Evolutionary conservation across 306 rosid species (phyloP).

Genomic region (Lablab purpureus): DNA sequence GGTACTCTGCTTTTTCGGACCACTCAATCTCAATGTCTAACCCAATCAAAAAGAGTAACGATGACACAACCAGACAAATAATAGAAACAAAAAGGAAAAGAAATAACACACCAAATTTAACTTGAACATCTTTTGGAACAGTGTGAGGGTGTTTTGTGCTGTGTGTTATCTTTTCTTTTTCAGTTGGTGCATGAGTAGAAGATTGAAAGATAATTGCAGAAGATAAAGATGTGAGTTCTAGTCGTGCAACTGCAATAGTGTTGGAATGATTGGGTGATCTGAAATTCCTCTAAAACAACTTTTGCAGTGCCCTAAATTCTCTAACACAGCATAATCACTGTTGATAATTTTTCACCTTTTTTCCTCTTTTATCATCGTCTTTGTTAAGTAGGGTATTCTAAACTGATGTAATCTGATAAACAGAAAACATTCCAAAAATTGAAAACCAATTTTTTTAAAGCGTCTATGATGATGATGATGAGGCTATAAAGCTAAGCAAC

Average conservation of each 20-base stretch:
- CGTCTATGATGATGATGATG: too few species aligned
- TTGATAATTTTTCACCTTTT: neutral
- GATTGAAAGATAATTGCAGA: neutral
- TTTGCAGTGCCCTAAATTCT: neutral
- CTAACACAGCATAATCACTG: neutral
- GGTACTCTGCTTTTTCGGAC: neutral
- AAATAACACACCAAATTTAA: neutral
- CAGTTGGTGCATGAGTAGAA: neutral
- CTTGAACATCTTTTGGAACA: neutral
- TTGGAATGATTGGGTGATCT: neutral
- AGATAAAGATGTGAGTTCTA: neutral
- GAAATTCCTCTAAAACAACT: neutral
- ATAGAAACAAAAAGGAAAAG: neutral
- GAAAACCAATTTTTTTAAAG: too few species aligned
- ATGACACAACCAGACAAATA: constrained; percentile 4
- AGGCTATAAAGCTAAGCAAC: too few species aligned
- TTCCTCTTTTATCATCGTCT: neutral
- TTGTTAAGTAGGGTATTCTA: neutral
- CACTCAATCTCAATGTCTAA: neutral
- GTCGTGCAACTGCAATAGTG: neutral
- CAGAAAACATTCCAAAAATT: too few species aligned
- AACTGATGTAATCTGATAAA: too few species aligned
- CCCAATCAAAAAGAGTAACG: neutral
- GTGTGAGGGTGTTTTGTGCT: neutral
- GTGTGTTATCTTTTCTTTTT: neutral